Base-by-base conservation (phyloP, 352 stramenopile species). In the Pythium oligandrum region DNA sequence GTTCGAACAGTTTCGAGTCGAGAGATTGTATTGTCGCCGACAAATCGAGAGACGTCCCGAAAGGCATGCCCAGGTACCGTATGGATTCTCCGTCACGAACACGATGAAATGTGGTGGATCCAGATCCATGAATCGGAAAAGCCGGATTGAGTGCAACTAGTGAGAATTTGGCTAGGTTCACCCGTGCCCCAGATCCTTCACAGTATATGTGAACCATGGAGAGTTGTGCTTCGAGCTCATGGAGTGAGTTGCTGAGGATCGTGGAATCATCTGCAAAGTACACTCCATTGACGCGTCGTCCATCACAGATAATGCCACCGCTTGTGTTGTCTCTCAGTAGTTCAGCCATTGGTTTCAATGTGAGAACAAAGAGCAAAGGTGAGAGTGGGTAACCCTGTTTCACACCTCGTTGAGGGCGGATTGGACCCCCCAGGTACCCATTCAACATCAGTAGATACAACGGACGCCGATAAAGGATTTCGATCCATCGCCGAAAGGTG, bases 381-480 rank as follows among this genome's bases (percentile, higher is more conserved):
- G 63, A 70, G 8, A 70, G 44, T 37, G 63, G 57, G 44, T 65
- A 45, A 2, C 53, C 63, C 44, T 70, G 63, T 39, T 70, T 70
- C 0, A 70, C 63, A 7, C 63, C 63, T 6, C 63, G 52, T 0
- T 35, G 30, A 11, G 57, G 57, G 2, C 31, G 34, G 12, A 59
- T 4, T 1, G 57, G 44, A 31, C 46, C 37, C 40, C 46, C 34
- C 7, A 68, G 42, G 17, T 55, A 55, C 6, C 36, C 42, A 42
- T 68, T 64, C 7, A 72, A 5, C 17, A 53, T 38, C 4, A 68
- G 40, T 4, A 47, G 53, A 1, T 45, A 55, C 39, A 55, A 26
- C 5, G 51, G 36, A 10, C 55, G 11, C 4, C 33, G 26, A 36
- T 71, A 68, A 2, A 68, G 39, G 1, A 64, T 11, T 0, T 54